Conservation (phyloP, 805 yeast species). For the Cyberlindnera lachancei region DNA sequence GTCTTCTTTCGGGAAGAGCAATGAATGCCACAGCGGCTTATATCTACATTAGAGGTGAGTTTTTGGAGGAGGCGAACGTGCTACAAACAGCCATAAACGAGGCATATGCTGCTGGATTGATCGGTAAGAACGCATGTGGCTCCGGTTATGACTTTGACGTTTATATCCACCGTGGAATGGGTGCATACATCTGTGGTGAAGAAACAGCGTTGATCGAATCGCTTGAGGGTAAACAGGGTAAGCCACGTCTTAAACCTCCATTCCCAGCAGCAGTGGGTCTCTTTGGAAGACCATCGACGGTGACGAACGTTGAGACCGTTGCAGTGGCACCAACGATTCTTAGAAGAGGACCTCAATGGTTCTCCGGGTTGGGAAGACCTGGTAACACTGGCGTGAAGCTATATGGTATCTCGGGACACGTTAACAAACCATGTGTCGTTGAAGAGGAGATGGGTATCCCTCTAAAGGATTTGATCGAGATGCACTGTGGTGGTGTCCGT, state of each 20-base stretch:
- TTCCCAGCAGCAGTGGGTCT: constrained; percentile 93
- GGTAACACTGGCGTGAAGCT: constrained; percentile 79
- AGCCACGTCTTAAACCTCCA: constrained; percentile 90
- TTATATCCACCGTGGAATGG: constrained; percentile 86
- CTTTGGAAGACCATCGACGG: constrained; percentile 87
- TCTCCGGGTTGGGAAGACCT: constrained; percentile 75
- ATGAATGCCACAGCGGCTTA: constrained; percentile 93
- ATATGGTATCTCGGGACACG: constrained; percentile 84
- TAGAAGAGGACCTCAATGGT: constrained; percentile 88
- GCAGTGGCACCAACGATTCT: constrained; percentile 85
- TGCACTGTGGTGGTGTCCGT: constrained; percentile 83
- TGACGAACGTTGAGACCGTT: constrained; percentile 86
- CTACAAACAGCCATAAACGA: constrained; percentile 81
- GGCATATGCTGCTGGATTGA: constrained; percentile 71
- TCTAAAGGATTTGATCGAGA: constrained; percentile 71
- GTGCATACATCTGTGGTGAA: constrained; percentile 90
- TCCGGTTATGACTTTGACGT: constrained; percentile 81
- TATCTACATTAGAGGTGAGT: constrained; percentile 87
- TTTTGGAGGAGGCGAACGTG: constrained; percentile 69
- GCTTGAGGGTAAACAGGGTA: constrained; percentile 88
- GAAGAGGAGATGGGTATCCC: constrained; percentile 94
- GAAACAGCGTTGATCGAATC: constrained; percentile 87
- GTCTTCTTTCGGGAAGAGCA: constrained; percentile 81
- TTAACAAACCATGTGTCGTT: constrained; percentile 86
- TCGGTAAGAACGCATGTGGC: constrained; percentile 84